Base-by-base conservation (phyloP, 192 early-diverging fungal species). In the Piromyces sp. region DNA sequence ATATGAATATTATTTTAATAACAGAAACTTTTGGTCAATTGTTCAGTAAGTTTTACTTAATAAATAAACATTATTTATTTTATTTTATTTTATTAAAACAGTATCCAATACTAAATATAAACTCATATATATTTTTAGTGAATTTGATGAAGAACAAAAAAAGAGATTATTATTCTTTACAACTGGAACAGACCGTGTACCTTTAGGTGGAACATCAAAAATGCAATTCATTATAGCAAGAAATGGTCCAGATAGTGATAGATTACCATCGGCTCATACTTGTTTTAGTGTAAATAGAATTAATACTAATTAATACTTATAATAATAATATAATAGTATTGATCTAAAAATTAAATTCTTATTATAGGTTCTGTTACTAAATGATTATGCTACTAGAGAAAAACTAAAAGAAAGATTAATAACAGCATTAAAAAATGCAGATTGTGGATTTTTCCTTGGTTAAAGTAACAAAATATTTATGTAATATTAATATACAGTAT, bases 201-300 rank as follows among this genome's bases (percentile, higher is more conserved):
- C 95, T 1, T 93, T 95, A 28, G 95, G 95, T 12, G 96, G 96
- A 3, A 86, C 96, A 19, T 89, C 92, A 78, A 94, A 95, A 81
- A 82, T 96, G 79, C 90, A 94, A 79, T 95, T 97, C 88, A 91
- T 95, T 3, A 93, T 96, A 83, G 92, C 93, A 22, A 93, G 94
- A 85, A 95, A 95, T 58, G 95, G 94, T 26, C 91, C 90, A 13
- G 95, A 96, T 84, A 92, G 92, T 33, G 94, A 94, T 28, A 80
- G 96, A 30, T 84, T 98, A 79, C 96, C 96, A 16, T 95, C 95
- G 5, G 94, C 96, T 12, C 95, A 97, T 82, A 98, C 96, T 0
- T 98, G 96, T 82, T 51, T 79, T 80, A 30, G 81, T 16, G 38
- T 38, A 33, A 33, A 30, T 81, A n/a, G n/a, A n/a, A n/a, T n/a